A percentile compares a stretch with the other conserved stretches of the same genome.
Conservation (phyloP, 805 yeast genomes). For the Saccharomyces jurei region DNA sequence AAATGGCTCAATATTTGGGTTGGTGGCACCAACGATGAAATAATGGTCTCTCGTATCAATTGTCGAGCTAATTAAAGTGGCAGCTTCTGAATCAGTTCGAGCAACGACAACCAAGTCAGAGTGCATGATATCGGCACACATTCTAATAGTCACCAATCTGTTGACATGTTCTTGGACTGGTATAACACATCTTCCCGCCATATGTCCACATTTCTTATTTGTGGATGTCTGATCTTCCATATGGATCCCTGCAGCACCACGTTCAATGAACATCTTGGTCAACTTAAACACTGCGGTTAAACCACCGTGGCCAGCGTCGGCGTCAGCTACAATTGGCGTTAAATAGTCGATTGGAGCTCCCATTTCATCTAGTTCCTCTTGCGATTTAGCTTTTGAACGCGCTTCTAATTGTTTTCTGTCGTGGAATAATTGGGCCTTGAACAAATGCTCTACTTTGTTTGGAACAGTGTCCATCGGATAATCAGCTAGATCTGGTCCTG, state of each 20-base stretch:
- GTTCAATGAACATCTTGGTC: conserved; percentile 91
- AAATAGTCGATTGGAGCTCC: conserved; percentile 75
- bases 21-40: conserved; percentile 84
- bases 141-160: conserved; percentile 87
- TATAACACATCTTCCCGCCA: conserved; percentile 97
- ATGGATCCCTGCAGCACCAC: conserved; percentile 98
- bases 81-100: conserved; percentile 96
- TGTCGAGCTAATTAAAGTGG: conserved; percentile 86
- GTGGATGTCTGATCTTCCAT: conserved; percentile 99
- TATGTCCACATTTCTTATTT: conserved; percentile 97
- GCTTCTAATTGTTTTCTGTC: conserved; percentile 93
- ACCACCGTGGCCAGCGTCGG: conserved; percentile 99
- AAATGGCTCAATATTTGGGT: conserved; percentile 62
- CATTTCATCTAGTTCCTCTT: conserved; percentile 60
- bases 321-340: conserved; percentile 94
- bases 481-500: conserved; percentile 96
- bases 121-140: conserved; percentile 89
- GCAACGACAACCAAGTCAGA: conserved; percentile 82
- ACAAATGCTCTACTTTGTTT: conserved; percentile 92
- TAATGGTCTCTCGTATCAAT: conserved; percentile 93
- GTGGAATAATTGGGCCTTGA: conserved; percentile 94
- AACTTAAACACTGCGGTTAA: conserved; percentile 91
- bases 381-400: conserved; percentile 46
- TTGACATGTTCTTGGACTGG: conserved; percentile 97
- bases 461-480: conserved; percentile 99